Percentiles rank a stretch among this genome's conserved stretches.
These are phyloP conservation scores for Solanum pimpinellifolium DNA, from an alignment of 257 asterid genomes.

Conservation along the genomic window DNA sequence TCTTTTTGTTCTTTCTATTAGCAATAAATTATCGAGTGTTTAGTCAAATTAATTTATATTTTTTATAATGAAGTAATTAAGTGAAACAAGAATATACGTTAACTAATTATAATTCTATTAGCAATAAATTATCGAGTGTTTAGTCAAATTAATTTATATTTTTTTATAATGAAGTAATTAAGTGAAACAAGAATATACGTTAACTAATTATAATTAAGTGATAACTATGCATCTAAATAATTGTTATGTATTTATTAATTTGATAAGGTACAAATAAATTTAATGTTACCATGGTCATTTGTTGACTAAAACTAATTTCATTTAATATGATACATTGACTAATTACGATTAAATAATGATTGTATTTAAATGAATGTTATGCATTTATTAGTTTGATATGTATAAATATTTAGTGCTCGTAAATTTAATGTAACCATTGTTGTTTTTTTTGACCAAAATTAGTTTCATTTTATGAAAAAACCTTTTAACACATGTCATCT, in stretches of 20 bases:
- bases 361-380: no score
- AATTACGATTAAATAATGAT: no score
- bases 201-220: neutral
- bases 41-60: neutral
- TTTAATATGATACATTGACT: neutral
- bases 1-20: neutral
- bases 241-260: neutral
- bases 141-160: neutral
- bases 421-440: no score
- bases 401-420: no score
- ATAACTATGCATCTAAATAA: neutral
- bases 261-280: neutral
- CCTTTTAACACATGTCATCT: no score
- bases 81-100: neutral
- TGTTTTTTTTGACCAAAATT: no score
- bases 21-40: neutral
- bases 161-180: neutral
- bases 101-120: neutral
- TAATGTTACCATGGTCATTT: neutral
- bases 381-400: no score
- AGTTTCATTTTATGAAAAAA: no score
- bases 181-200: neutral
- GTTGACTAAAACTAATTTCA: neutral
- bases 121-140: no score
- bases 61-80: neutral